phyloP scores from a whole-genome alignment of 257 asterid genomes.

The Haberlea rhodopensis region DNA sequence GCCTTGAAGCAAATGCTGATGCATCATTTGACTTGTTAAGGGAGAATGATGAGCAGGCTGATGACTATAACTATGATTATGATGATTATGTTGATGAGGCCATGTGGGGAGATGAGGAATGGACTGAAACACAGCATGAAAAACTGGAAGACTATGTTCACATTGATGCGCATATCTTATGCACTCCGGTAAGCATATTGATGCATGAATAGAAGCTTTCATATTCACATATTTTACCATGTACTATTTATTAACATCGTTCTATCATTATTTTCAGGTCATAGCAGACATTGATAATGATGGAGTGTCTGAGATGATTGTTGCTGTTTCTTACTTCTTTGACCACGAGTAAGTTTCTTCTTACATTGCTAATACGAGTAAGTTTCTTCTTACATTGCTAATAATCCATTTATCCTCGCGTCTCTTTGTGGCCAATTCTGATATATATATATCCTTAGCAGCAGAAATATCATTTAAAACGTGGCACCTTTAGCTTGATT shows the following conservation, averaged over 20 bases:
- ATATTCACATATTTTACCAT: conserved; percentile 9
- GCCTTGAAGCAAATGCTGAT: conserved; percentile 84
- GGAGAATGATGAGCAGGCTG: conserved; percentile 79
- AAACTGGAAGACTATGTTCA: conserved; percentile 77
- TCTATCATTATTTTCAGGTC: conserved; percentile 52
- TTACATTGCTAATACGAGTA: too few relatives aligned
- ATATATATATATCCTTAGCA: conserved; percentile 8
- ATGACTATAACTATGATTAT: conserved; percentile 90
- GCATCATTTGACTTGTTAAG: conserved; percentile 88
- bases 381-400: conserved; percentile 10
- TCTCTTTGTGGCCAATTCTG: conserved; percentile 11
- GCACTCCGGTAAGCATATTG: conserved; percentile 79
- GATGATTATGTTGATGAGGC: conserved; percentile 84
- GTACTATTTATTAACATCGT: conserved; percentile 14
- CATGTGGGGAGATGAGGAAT: conserved; percentile 92
- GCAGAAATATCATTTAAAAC: not conserved
- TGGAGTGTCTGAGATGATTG: conserved; percentile 90
- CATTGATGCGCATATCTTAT: conserved; percentile 87
- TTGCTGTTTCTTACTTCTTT: conserved; percentile 98
- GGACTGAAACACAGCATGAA: conserved; percentile 85
- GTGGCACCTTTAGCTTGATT: not conserved
- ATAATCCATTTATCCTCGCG: conserved; percentile 6
- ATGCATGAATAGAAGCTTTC: conserved; percentile 21
- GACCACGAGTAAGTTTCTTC: conserved; percentile 93
- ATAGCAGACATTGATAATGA: conserved; percentile 97